Evolutionary conservation across 495 filamentous ascomycete species (phyloP), one percentile per base, ranked within the genome.

Genomic region (Daldinia grandis): DNA sequence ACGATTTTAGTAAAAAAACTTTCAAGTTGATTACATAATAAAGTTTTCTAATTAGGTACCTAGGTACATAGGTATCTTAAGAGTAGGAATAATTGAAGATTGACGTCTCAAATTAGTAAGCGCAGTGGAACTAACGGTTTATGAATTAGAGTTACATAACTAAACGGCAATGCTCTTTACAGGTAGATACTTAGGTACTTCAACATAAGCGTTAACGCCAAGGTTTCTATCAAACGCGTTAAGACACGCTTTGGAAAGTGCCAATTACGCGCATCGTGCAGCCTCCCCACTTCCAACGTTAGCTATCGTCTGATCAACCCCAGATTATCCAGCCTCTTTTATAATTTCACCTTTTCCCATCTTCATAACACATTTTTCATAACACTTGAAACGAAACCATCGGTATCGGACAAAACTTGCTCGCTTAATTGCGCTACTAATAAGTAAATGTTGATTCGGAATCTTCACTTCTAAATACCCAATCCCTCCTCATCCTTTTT

Each of bases 181-280:
- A 0, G 1, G 31, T 47, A 47, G 42, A 19, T 47, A 47, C 42
- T 24, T 47, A 12, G 42, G 42, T 47, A 47, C 42, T 47, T 47
- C 1, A 47, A 47, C 2, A 14, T n/a, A 19, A 24, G 15, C 35
- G n/a, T 24, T 12, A 49, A 15, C 8, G 24, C 54, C 59, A 55
- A 64, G 57, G 28, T 17, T 37, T 60, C 57, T 44, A 40, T 47
- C 60, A 37, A 50, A 75, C 72, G 72, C 72, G 72, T 62, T 2
- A 55, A 69, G 64, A 72, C 68, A 66, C 69, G 72, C 38, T 61
- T 44, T 12, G 37, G 55, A 19, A 58, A 35, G 50, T 49, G 17
- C 58, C 27, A 44, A 56, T 68, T 64, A 68, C 58, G 62, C 65
- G 64, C 60, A 65, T 58, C 64, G 62, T 63, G 64, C 50, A 66